Evolutionary conservation across 352 stramenopile species (phyloP), one percentile per base, ranked within the genome.

Genomic region (Globisporangium megalacanthum): DNA sequence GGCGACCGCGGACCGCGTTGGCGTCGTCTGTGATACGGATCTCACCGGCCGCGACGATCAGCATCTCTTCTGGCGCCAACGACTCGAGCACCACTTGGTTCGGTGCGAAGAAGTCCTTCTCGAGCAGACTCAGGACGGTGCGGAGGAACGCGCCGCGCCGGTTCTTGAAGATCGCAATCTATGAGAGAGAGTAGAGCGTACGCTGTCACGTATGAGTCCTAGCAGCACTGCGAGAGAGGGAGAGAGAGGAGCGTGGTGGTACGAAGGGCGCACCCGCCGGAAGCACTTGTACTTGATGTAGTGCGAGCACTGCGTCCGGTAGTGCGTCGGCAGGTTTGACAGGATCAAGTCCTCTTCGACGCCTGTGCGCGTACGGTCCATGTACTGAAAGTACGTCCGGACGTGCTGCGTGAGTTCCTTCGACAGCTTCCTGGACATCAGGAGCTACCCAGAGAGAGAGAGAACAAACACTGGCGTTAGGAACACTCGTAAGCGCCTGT

Each of bases 301-400:
- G 29, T 80, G 71, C 8, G 67, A 73, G 58, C 76, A 83, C 41
- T 82, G 71, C 0, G 50, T 67, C 9, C 68, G 73, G 65, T 86
- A 86, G 61, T 86, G 75, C 0, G 62, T 55, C 15, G 75, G 75
- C 19, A 86, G 47, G 5, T 73, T 66, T 5, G 66, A 68, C 19
- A 86, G 41, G 7, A 86, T 74, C 5, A 77, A 31, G 15, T 79
- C 69, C 52, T 86, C 75, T 53, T 86, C 73, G 1, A 83, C 67
- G 7, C 75, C 75, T 13, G 70, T 81, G 3, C 80, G 74, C 1
- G 78, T 88, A 1, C 76, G 72, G 54, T 90, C 74, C 80, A 90
- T 88, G 41, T 88, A 90, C 42, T 85, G 73, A 44, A 84, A 88
- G 55, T 88, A 90, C 20, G 69, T 65, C 17, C 70, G 66, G 31